Evolutionary conservation across 768 basidiomycete species (phyloP).

Genomic region (Russula compacta): DNA sequence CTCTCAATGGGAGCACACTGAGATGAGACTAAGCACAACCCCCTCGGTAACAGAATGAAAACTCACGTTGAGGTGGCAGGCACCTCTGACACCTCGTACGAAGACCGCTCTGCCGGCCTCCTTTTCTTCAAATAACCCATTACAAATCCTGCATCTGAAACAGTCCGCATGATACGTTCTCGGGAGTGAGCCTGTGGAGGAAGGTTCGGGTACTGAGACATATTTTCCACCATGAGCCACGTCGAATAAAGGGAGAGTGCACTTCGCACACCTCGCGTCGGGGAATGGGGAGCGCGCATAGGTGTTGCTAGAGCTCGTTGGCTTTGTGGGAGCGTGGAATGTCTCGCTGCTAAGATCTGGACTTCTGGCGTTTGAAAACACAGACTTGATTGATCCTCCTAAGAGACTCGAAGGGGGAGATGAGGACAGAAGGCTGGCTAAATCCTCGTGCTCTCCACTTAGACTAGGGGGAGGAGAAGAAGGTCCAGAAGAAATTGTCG

Average conservation of each 20-base stretch:
- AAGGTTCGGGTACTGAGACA: conserved; percentile 54
- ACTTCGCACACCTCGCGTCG: conserved; percentile 50
- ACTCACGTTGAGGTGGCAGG: conserved; percentile 57
- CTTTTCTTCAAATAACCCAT: conserved; percentile 52
- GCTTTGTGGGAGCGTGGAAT: background rate
- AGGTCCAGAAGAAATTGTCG: conserved; percentile 44
- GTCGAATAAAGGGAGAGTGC: conserved; percentile 48
- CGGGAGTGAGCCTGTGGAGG: conserved; percentile 35
- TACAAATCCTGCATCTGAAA: conserved; percentile 64
- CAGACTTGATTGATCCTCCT: background rate
- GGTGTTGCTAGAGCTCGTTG: conserved; percentile 20
- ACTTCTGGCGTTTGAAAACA: background rate
- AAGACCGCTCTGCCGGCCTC: conserved; percentile 60
- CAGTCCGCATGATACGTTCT: conserved; percentile 66
- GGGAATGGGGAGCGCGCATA: conserved; percentile 25
- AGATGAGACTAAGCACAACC: background rate
- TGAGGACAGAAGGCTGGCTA: conserved; percentile 32
- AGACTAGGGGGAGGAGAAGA: conserved; percentile 34
- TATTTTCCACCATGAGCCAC: conserved; percentile 51
- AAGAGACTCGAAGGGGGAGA: conserved; percentile 28
- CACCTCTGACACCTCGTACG: conserved; percentile 53
- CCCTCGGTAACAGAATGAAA: conserved; percentile 10
- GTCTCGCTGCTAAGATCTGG: conserved; percentile 1
- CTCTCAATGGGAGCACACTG: conserved; percentile 42
- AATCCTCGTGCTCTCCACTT: conserved; percentile 9